Evolutionary conservation across 1,284 basidiomycete genomes (phyloP), one percentile per base, ranked within the genome.

Genomic region (Ceratobasidium sp.): DNA sequence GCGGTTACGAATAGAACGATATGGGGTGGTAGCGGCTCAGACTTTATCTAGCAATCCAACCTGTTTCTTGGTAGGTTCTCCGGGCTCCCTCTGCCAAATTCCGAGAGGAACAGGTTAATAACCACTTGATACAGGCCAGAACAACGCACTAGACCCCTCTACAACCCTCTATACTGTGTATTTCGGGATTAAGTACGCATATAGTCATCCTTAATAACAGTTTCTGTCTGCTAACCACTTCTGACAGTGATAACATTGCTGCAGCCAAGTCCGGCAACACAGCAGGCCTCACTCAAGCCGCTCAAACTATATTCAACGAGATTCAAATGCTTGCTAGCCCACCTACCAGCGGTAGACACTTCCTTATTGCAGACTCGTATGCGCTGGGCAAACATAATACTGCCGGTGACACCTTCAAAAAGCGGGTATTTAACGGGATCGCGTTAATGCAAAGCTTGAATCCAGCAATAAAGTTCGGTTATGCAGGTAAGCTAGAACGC

Each of bases 361-460:
- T 87, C 74, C 82, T 87, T 16, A 73, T 87, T 5, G 80, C 85
- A 0, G 85, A 87, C 72, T 83, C 81, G 37, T 87, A 87, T 34
- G 86, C 86, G 7, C 81, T 82, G 16, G 86, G 86, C 1, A 78
- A 48, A 0, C 79, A 81, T 2, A 79, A 82, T 1, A 76, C 80
- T 0, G 80, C 77, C 34, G 86, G 86, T 9, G 81, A 86, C 75
- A 80, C 82, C 4, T 87, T 82, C 81, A 83, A 86, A 62, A 80
- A 83, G 48, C 76, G 79, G 2, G 76, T 87, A 16, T 87, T 84
- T 75, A 77, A 81, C 6, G 81, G 81, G 0, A 74, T 86, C 22
- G 78, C 79, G 11, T 63, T 78, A 31, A 76, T 76, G 79, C 13
- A 77, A 75, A 29, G 69, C 64, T 2, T 68, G 74, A 74, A 16